Conservation (phyloP, 2,329 filamentous ascomycete genomes). For the Cryphonectria parasitica region DNA sequence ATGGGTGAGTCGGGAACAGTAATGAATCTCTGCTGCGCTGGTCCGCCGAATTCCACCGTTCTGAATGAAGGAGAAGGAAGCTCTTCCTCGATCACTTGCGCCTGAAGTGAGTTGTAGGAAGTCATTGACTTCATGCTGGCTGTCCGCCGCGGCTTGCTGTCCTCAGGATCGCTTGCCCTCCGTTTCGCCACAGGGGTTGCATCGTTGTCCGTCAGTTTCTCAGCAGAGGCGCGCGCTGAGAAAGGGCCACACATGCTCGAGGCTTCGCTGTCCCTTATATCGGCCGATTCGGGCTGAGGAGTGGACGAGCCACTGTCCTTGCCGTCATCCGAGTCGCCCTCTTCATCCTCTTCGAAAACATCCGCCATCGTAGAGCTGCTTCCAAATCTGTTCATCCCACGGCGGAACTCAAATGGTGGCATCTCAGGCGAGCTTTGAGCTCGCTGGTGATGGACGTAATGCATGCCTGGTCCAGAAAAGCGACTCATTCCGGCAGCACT, state of each 20-base stretch:
- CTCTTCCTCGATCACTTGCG: slow-evolving; percentile 56
- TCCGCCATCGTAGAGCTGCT: slow-evolving; percentile 80
- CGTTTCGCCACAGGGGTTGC: slow-evolving; percentile 41
- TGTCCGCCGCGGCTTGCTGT: slow-evolving; percentile 42
- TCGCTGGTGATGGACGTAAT: slow-evolving; percentile 70
- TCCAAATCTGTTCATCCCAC: slow-evolving; percentile 64
- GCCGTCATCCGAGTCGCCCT: slow-evolving; percentile 57
- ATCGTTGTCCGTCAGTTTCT: slow-evolving; percentile 19
- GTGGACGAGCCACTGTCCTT: slow-evolving; percentile 33
- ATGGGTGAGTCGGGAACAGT: slow-evolving; percentile 32
- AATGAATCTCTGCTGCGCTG: slow-evolving; percentile 36
- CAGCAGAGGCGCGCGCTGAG: slow-evolving; percentile 25
- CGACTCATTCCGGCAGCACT: slow-evolving; percentile 74
- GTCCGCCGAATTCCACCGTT: slow-evolving; percentile 26
- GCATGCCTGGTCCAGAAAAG: slow-evolving; percentile 69
- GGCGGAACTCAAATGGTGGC: slow-evolving; percentile 69
- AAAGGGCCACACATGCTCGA: slow-evolving; percentile 21
- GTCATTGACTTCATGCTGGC: slow-evolving; percentile 52
- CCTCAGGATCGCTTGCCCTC: slow-evolving; percentile 52
- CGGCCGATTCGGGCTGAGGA: slow-evolving; percentile 42
- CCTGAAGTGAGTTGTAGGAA: slow-evolving; percentile 55
- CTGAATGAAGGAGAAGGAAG: slow-evolving; percentile 39
- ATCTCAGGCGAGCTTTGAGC: slow-evolving; percentile 82
- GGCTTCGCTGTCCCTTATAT: slow-evolving; percentile 37
- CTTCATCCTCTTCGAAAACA: slow-evolving; percentile 85